phyloP scores from a whole-genome alignment of 371 early-diverging fungal species.

The Circinella umbellata region DNA sequence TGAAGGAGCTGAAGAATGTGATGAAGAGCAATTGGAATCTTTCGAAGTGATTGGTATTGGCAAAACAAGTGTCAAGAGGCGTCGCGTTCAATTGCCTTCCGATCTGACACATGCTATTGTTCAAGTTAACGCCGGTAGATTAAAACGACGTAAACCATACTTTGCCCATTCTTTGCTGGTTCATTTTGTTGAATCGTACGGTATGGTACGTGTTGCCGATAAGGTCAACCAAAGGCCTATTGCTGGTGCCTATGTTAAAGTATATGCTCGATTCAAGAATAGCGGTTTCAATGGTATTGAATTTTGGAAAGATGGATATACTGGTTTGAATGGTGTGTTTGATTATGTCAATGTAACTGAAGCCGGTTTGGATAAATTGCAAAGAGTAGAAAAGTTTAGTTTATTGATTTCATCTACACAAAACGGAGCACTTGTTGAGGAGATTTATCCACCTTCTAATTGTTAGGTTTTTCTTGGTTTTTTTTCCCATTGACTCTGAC shows the following conservation, averaged over 20 bases:
- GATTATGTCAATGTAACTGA: constrained; percentile 61
- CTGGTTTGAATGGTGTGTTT: constrained; percentile 63
- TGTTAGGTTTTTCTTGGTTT: not conserved
- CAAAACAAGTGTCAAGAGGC: constrained; percentile 9
- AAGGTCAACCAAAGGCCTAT: constrained; percentile 40
- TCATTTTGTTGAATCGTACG: constrained; percentile 51
- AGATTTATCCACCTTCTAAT: constrained; percentile 36
- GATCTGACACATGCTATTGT: constrained; percentile 29
- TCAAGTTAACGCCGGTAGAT: constrained; percentile 30
- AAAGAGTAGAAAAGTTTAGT: constrained; percentile 40
- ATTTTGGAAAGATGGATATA: constrained; percentile 73
- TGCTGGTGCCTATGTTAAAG: constrained; percentile 64
- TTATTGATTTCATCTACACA: constrained; percentile 33
- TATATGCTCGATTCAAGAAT: constrained; percentile 54
- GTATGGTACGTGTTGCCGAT: constrained; percentile 53
- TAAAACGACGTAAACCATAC: constrained; percentile 45
- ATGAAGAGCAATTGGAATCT: constrained; percentile 23
- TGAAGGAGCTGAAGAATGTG: not conserved
- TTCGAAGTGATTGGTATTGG: constrained; percentile 45
- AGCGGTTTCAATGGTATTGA: constrained; percentile 15
- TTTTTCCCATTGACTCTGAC: too few species aligned
- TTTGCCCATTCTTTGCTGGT: constrained; percentile 51
- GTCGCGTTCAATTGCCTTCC: constrained; percentile 2
- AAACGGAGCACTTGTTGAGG: constrained; percentile 46
- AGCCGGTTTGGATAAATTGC: constrained; percentile 31